phyloP scores from a whole-genome alignment of 371 early-diverging fungal species.

The Mortierella sp. region DNA sequence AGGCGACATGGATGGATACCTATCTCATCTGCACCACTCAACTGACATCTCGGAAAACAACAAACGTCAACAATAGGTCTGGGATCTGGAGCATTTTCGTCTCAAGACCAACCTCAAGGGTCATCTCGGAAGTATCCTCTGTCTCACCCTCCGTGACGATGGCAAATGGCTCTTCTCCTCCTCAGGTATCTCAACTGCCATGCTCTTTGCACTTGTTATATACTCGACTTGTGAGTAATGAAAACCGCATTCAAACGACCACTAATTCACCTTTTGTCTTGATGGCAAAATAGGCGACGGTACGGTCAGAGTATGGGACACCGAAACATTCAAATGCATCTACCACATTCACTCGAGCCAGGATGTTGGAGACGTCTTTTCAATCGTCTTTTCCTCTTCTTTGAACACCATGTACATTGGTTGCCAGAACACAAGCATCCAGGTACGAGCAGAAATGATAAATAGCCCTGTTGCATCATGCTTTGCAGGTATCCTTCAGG shows the following conservation, averaged over 20 bases:
- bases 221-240: neutral
- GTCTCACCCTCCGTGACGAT: constrained; percentile 69
- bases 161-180: constrained; percentile 77
- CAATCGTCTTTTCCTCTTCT: constrained; percentile 71
- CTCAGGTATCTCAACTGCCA: constrained; percentile 63
- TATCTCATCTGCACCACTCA: constrained; percentile 4
- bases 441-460: constrained; percentile 58
- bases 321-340: constrained; percentile 68
- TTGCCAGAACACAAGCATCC: constrained; percentile 87
- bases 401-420: constrained; percentile 77
- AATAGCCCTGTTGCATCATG: neutral
- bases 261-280: constrained; percentile 9
- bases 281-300: constrained; percentile 68
- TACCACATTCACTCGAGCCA: constrained; percentile 79
- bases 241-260: neutral
- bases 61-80: constrained; percentile 65
- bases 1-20: neutral
- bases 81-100: constrained; percentile 77
- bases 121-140: constrained; percentile 78
- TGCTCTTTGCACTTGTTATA: neutral
- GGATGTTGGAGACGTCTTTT: constrained; percentile 84
- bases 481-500: neutral
- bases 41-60: constrained; percentile 3
- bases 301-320: constrained; percentile 81
- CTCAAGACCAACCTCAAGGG: constrained; percentile 71